A percentile compares a stretch with the other conserved stretches of the same genome.
Evolutionary conservation across 106 monocot genomes (phyloP).

Genomic region (Allium sativum): DNA sequence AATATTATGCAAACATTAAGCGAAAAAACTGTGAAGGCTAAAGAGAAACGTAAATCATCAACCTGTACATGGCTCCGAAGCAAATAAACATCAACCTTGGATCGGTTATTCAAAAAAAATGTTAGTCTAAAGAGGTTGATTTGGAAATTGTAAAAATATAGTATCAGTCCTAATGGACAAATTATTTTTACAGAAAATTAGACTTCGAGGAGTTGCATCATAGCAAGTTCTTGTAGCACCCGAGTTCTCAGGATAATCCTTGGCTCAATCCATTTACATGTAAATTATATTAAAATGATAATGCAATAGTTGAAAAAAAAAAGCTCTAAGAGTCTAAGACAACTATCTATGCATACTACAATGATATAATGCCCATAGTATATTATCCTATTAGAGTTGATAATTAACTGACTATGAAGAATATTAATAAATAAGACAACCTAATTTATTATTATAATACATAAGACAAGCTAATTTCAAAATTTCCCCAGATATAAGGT

Average conservation of each 20-base stretch:
- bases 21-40: background rate
- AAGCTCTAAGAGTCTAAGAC: no score
- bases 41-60: constrained; percentile 1
- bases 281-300: no score
- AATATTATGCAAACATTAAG: background rate
- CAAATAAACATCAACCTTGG: constrained; percentile 79
- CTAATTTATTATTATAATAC: no score
- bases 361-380: no score
- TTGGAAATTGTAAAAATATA: constrained; percentile 73
- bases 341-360: no score
- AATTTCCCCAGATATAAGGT: no score
- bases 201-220: constrained; percentile 71
- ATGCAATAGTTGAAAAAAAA: no score
- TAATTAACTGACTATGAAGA: no score
- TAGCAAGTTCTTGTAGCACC: constrained; percentile 92
- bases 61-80: constrained; percentile 93
- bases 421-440: no score
- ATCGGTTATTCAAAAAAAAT: constrained; percentile 59
- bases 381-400: no score
- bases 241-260: constrained; percentile 66
- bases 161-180: constrained; percentile 81
- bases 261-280: no score
- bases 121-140: constrained; percentile 86
- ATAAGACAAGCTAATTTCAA: no score
- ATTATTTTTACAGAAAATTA: constrained; percentile 68